Evolutionary conservation across 345 rosid species (phyloP).

Genomic region (Combretum micranthum): DNA sequence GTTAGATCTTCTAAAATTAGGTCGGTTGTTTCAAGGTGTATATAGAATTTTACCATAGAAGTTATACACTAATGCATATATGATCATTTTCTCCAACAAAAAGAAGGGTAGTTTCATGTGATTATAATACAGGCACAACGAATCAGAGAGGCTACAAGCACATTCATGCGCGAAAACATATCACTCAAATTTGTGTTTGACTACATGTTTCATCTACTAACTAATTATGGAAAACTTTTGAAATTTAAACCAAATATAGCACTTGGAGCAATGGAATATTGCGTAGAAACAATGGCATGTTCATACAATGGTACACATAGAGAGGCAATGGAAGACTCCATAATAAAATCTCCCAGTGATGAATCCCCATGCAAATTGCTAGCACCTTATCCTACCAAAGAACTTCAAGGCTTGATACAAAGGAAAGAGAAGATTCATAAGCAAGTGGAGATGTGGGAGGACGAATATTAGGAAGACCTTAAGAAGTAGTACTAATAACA

Average conservation of each 20-base stretch:
- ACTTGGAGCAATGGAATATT: constrained; percentile 23
- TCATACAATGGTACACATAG: constrained; percentile 19
- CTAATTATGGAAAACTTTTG: constrained; percentile 38
- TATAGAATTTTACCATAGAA: too few species aligned
- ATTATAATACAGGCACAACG: constrained; percentile 29
- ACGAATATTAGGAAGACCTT: constrained; percentile 9
- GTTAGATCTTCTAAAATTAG: too few species aligned
- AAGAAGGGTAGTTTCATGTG: not conserved
- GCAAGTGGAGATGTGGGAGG: constrained; percentile 30
- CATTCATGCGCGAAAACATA: constrained; percentile 31
- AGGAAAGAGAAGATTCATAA: constrained; percentile 17
- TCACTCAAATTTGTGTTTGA: constrained; percentile 44
- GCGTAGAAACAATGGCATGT: constrained; percentile 39
- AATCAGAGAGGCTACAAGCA: constrained; percentile 43
- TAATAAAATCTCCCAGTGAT: constrained; percentile 36
- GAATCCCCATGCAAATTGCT: constrained; percentile 41
- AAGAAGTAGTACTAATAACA: too few species aligned
- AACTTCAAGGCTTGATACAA: constrained; percentile 18
- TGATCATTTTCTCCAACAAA: not conserved
- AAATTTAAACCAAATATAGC: constrained; percentile 40
- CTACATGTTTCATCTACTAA: constrained; percentile 50
- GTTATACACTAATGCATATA: not conserved
- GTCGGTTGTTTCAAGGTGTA: too few species aligned
- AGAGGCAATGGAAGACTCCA: constrained; percentile 42
- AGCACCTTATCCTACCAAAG: constrained; percentile 20